These are phyloP conservation scores for Backusella circina DNA, from an alignment of 192 early-diverging fungal genomes.

Conservation along the genomic window DNA sequence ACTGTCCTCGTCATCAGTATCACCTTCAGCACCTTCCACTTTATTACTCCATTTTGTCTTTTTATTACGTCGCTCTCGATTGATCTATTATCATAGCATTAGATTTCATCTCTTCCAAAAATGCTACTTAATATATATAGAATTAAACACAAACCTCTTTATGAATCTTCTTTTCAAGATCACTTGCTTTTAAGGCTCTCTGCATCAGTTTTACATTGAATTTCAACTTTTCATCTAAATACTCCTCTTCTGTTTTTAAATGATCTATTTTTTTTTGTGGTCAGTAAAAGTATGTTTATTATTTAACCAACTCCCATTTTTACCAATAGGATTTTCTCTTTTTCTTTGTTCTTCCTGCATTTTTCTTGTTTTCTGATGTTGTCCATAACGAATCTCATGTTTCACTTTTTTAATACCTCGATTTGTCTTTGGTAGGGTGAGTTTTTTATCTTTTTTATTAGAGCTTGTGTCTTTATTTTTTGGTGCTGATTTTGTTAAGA, in stretches of 20 bases:
- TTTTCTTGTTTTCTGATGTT: slow-evolving; percentile 26
- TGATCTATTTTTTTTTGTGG: not conserved
- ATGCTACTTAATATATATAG: not conserved
- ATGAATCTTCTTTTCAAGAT: slow-evolving; percentile 11
- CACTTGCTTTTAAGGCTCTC: slow-evolving; percentile 5
- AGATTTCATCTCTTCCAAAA: not conserved
- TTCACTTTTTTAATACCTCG: slow-evolving; percentile 43
- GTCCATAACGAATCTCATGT: slow-evolving; percentile 41
- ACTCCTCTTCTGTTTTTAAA: slow-evolving; percentile 3
- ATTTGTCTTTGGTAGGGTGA: slow-evolving; percentile 36
- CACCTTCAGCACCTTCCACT: slow-evolving; percentile 6
- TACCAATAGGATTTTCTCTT: slow-evolving; percentile 43
- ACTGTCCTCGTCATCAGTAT: not conserved
- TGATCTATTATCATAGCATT: not conserved
- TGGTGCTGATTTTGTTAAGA: not conserved
- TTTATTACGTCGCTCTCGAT: not conserved
- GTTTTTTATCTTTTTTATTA: not conserved
- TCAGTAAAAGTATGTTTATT: not conserved
- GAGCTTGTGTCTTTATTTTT: not conserved
- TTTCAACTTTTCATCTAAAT: slow-evolving; percentile 5
- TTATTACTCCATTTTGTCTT: slow-evolving; percentile 7
- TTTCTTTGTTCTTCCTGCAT: slow-evolving; percentile 30
- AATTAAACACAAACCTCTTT: slow-evolving; percentile 12
- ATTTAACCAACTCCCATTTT: not conserved
- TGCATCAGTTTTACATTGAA: slow-evolving; percentile 11